phyloP scores from a whole-genome alignment of 78 protist genomes.

The Dictyostelium brefeldianum region DNA sequence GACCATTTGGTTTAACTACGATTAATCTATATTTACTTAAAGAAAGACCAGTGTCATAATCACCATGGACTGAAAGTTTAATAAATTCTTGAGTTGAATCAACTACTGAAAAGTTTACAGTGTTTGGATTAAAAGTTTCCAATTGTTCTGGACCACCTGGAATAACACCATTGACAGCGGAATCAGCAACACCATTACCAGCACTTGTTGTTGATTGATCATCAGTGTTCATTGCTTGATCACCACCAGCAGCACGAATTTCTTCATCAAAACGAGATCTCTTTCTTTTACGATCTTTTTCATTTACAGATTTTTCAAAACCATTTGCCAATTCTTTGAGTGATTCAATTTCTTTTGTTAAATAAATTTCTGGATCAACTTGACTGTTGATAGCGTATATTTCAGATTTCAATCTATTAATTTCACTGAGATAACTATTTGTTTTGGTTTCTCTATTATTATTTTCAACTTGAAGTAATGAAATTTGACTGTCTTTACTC shows the following conservation, averaged over 20 bases:
- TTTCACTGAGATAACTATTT: not conserved
- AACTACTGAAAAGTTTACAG: conserved; percentile 12
- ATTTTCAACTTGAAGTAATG: conserved; percentile 47
- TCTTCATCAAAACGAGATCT: not conserved
- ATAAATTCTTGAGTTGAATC: conserved; percentile 30
- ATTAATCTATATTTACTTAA: conserved; percentile 45
- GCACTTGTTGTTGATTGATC: not conserved
- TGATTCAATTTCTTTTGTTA: not conserved
- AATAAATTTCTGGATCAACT: conserved; percentile 47
- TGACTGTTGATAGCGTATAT: not conserved
- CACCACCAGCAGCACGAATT: not conserved
- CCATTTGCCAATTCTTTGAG: conserved; percentile 38
- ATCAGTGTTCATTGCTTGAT: not conserved
- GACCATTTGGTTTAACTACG: conserved; percentile 44
- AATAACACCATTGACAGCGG: not conserved
- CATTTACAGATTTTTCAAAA: not conserved
- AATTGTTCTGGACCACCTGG: not conserved
- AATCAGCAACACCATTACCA: not conserved
- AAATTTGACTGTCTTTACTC: conserved; percentile 31
- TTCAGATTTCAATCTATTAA: conserved; percentile 12
- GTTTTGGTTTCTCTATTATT: conserved; percentile 21
- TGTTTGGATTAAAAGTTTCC: not conserved
- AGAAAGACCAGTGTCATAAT: conserved; percentile 23
- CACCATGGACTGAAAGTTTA: conserved; percentile 47
- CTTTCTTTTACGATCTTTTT: conserved; percentile 8